Evolutionary conservation across 2,329 filamentous ascomycete species (phyloP).

Genomic region (Sporothrix euskadiensis): DNA sequence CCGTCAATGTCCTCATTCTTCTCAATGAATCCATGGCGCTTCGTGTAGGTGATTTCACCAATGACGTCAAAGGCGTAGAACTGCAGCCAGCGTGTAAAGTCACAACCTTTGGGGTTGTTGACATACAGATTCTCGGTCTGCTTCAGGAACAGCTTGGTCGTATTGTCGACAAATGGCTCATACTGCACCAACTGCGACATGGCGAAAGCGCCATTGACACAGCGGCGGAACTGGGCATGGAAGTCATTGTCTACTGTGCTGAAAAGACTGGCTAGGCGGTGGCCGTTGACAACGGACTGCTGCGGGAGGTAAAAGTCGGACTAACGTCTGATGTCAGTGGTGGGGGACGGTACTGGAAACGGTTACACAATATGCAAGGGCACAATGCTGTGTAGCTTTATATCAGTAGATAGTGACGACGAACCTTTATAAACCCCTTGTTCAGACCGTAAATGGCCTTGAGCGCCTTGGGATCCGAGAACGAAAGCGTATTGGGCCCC

Average conservation of each 20-base stretch:
- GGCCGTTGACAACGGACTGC: conserved; percentile 68
- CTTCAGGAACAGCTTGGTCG: conserved; percentile 67
- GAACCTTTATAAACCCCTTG: conserved; percentile 75
- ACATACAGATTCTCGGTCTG: conserved; percentile 60
- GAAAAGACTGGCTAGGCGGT: conserved; percentile 70
- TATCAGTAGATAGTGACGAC: conserved; percentile 21
- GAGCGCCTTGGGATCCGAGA: conserved; percentile 70
- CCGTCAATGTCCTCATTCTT: conserved; percentile 73
- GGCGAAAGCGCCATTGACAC: conserved; percentile 73
- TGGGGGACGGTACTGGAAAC: too few relatives aligned
- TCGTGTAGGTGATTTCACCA: conserved; percentile 74
- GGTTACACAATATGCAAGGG: neutral
- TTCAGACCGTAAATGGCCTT: conserved; percentile 80
- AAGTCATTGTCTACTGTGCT: conserved; percentile 73
- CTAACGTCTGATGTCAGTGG: conserved; percentile 42
- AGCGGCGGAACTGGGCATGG: conserved; percentile 72
- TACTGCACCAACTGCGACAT: conserved; percentile 78
- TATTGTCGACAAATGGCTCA: conserved; percentile 77
- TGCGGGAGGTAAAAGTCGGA: conserved; percentile 82
- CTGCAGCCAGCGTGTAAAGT: conserved; percentile 73
- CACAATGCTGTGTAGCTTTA: neutral
- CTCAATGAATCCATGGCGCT: conserved; percentile 74
- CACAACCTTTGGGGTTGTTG: conserved; percentile 50
- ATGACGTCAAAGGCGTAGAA: conserved; percentile 84
- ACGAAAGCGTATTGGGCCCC: conserved; percentile 72